These are phyloP conservation scores for Curvularia eragrostidis DNA, from an alignment of 2,329 filamentous ascomycete genomes.

Conservation along the genomic window DNA sequence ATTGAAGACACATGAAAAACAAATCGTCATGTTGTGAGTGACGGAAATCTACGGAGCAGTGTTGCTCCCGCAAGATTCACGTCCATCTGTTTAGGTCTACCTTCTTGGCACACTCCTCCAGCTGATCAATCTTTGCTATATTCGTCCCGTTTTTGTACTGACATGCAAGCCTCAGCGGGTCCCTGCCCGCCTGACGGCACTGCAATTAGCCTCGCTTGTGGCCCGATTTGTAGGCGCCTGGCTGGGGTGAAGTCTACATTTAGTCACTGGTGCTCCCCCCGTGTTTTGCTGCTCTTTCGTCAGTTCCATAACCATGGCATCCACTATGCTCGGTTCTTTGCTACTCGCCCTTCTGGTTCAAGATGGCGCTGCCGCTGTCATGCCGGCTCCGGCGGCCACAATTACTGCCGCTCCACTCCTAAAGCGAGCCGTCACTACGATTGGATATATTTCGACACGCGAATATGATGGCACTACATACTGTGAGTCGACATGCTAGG, in stretches of 20 bases:
- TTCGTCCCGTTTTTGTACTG: slow-evolving; percentile 5
- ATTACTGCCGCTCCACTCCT: slow-evolving; percentile 17
- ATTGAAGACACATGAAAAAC: neutral
- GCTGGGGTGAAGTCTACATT: slow-evolving; percentile 2
- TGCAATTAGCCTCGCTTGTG: slow-evolving; percentile 2
- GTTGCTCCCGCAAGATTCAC: neutral
- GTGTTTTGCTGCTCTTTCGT: neutral
- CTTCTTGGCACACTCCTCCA: slow-evolving; percentile 1
- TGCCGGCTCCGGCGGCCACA: slow-evolving; percentile 13
- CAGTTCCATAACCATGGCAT: slow-evolving; percentile 4
- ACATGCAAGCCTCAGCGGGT: slow-evolving; percentile 17
- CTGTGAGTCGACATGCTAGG: slow-evolving; percentile 5
- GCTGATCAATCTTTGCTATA: slow-evolving; percentile 13
- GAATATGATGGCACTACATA: slow-evolving; percentile 17
- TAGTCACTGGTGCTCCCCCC: neutral
- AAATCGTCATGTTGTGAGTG: neutral
- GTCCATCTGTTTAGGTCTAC: neutral
- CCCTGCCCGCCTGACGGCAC: slow-evolving; percentile 11
- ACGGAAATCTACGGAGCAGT: neutral
- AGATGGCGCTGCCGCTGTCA: slow-evolving; percentile 11
- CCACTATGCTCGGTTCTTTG: slow-evolving; percentile 5
- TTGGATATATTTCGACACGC: slow-evolving; percentile 18
- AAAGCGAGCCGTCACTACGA: slow-evolving; percentile 16
- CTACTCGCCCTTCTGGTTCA: slow-evolving; percentile 7
- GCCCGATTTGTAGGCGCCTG: slow-evolving; percentile 7